Evolutionary conservation across 73 alveolate genomes (phyloP).

Genomic region (Paramecium sexaurelia): DNA sequence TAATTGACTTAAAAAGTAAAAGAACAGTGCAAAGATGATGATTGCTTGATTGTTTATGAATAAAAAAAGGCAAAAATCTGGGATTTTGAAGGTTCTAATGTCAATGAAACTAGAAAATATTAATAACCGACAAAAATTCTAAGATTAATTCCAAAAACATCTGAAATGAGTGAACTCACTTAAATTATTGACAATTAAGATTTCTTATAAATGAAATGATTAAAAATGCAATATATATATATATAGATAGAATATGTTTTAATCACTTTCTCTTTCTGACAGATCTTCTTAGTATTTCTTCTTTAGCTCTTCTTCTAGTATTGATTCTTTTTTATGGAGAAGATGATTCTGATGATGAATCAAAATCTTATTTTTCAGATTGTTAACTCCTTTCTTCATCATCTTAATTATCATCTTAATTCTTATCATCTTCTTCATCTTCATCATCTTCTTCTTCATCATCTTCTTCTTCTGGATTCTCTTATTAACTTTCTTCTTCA

Average conservation of each 20-base stretch:
- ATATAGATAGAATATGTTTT: neutral
- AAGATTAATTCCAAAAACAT: neutral
- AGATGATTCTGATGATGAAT: neutral
- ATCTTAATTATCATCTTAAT: neutral
- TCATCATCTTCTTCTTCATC: neutral
- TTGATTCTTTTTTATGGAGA: neutral
- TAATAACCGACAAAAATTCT: neutral
- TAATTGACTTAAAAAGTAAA: neutral
- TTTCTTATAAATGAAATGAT: neutral
- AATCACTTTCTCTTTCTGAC: constrained; percentile 18
- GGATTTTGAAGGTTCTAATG: neutral
- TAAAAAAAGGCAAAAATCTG: neutral
- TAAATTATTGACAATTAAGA: neutral
- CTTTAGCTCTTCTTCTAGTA: neutral
- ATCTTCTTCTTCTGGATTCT: neutral
- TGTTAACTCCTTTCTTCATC: neutral
- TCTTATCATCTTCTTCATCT: neutral
- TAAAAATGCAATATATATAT: neutral
- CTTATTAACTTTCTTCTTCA: neutral
- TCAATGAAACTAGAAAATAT: neutral
- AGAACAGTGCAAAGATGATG: constrained; percentile 10
- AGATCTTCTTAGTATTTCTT: neutral
- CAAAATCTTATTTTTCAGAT: neutral
- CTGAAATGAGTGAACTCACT: neutral
- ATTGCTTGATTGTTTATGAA: neutral